Evolutionary conservation across 2,329 filamentous ascomycete species (phyloP), one percentile per base, ranked within the genome.

Genomic region (Sclerotinia borealis): DNA sequence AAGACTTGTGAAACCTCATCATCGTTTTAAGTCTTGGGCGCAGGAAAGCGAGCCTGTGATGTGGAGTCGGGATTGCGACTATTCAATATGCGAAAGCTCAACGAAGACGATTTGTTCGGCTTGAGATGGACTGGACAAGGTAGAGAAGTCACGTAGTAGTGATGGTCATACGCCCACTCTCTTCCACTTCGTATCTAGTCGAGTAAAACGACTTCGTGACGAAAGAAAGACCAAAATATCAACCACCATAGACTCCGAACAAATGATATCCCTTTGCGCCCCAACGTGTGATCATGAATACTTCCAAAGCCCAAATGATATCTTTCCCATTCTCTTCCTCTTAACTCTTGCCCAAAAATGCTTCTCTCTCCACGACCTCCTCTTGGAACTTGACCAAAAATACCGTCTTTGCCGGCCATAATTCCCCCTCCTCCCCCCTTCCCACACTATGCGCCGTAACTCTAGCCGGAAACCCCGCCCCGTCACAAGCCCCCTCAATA

Each of bases 381-480:
- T 87, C 82, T 68, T 91, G 87, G 75, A 99, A 99, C 77, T 93
- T 92, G 73, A 99, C 87, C 75, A 99, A 77, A 74, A 97, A 99
- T 37, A 99, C 93, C 49, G 95, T 99, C 80, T 95, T 91, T 39
- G 91, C 91, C 0, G 95, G 95, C 93, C 93, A 98, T 86, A 98
- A 88, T 72, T 93, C 91, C 66, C 80, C 84, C 75, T 83, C 83
- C 69, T 78, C 77, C 64, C 67, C 77, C 69, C 80, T 79, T 77
- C 81, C 85, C 71, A 89, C 87, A 66, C 86, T 92, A 75, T 99
- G 95, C 69, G 95, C 93, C 64, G 90, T 95, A 25, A 98, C 95
- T 67, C 89, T 87, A 0, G 92, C 93, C 52, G 89, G 87, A 74
- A 97, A 97, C 8, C 90, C 93, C 48, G 91, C 91, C 10, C 92